phyloP scores from a whole-genome alignment of 371 early-diverging fungal species.

The Actinomucor elegans region DNA sequence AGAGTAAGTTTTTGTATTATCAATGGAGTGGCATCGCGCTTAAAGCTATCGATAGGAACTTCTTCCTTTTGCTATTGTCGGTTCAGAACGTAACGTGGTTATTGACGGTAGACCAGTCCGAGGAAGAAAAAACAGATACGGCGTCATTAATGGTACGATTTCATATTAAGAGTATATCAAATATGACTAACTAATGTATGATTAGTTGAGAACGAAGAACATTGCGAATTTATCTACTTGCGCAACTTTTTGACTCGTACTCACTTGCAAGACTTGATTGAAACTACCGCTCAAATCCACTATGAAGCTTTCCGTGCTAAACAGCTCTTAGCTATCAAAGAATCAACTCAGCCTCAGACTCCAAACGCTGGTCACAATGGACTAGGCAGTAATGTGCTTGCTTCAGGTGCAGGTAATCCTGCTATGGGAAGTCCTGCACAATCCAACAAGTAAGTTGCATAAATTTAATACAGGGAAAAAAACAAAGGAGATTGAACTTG shows the following conservation, averaged over 20 bases:
- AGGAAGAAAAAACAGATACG: conserved; percentile 70
- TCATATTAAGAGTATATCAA: too few relatives aligned
- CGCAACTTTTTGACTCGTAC: conserved; percentile 86
- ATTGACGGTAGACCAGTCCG: conserved; percentile 81
- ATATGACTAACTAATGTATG: too few relatives aligned
- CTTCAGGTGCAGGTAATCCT: conserved; percentile 14
- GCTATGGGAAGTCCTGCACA: conserved; percentile 40
- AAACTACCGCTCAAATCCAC: conserved; percentile 83
- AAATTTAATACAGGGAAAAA: not conserved
- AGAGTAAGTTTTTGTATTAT: conserved; percentile 31
- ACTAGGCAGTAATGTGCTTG: conserved; percentile 19
- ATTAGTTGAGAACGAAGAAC: conserved; percentile 70
- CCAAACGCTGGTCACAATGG: conserved; percentile 19
- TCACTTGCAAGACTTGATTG: conserved; percentile 84
- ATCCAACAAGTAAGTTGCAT: conserved; percentile 31
- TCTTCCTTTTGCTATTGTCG: conserved; percentile 86
- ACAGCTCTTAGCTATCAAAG: conserved; percentile 84
- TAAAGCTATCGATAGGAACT: conserved; percentile 49
- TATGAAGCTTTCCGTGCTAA: conserved; percentile 92
- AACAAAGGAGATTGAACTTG: not conserved
- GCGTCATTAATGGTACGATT: conserved; percentile 69
- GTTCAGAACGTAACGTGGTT: conserved; percentile 79
- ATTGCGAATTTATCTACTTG: conserved; percentile 79
- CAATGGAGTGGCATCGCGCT: not conserved
- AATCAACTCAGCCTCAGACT: conserved; percentile 42